Conservation (phyloP, 2,329 filamentous ascomycete genomes). For the Neopestalotiopsis sp. region DNA sequence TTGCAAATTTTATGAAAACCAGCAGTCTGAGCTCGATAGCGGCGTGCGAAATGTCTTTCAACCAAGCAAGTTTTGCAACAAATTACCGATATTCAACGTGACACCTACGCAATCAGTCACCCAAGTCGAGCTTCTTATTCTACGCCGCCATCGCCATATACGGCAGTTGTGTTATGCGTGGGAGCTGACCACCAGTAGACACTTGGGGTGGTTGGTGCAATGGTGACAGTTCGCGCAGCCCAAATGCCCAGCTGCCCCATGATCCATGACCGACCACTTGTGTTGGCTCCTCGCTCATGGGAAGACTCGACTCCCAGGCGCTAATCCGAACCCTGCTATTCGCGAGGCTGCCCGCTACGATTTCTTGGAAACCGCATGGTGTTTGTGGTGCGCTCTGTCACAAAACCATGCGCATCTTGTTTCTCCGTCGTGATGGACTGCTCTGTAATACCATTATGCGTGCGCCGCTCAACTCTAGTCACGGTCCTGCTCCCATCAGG, state of each 20-base stretch:
- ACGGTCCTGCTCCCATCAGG: slow-evolving; percentile 30
- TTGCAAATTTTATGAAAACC: too few relatives aligned
- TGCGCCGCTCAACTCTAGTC: slow-evolving; percentile 15
- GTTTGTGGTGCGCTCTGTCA: slow-evolving; percentile 2
- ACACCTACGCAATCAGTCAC: too few relatives aligned
- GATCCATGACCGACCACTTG: slow-evolving; percentile 24
- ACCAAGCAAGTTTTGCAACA: too few relatives aligned
- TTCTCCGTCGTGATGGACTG: slow-evolving; percentile 1
- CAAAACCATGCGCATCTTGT: slow-evolving; percentile 12
- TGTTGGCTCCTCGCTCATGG: neutral
- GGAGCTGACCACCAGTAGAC: too few relatives aligned
- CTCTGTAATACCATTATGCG: neutral
- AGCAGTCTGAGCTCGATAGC: too few relatives aligned
- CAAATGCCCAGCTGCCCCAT: neutral
- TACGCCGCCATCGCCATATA: too few relatives aligned
- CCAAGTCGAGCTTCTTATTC: too few relatives aligned
- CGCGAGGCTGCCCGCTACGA: neutral
- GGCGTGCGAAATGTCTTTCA: too few relatives aligned
- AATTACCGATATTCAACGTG: too few relatives aligned
- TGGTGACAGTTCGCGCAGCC: neutral
- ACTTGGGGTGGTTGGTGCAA: too few relatives aligned
- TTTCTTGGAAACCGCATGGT: neutral
- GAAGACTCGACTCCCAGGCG: neutral
- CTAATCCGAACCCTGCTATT: slow-evolving; percentile 4
- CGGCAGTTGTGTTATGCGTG: too few relatives aligned